Conservation (phyloP, 2,329 filamentous ascomycete genomes). For the Phialocephala sp. region DNA sequence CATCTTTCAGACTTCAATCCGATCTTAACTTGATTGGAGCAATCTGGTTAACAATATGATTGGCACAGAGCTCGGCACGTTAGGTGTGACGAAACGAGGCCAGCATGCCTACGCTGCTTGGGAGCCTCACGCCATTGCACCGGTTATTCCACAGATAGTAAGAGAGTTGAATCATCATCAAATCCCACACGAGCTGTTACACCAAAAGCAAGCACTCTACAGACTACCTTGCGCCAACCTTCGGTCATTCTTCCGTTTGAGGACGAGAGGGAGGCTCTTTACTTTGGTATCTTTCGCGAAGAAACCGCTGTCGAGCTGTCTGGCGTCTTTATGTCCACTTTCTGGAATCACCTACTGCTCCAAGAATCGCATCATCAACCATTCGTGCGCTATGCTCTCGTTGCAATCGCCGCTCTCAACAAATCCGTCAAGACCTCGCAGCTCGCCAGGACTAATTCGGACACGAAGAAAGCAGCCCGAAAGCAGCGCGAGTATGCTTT, state of each 20-base stretch:
- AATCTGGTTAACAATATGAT: constrained; percentile 5
- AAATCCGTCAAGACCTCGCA: constrained; percentile 20
- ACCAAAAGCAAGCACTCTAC: not conserved
- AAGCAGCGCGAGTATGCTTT: constrained; percentile 20
- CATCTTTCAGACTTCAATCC: not conserved
- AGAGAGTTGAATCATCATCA: not conserved
- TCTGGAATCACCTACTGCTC: constrained; percentile 27
- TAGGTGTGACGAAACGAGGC: constrained; percentile 23
- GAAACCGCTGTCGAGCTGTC: constrained; percentile 23
- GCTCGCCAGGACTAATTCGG: not conserved
- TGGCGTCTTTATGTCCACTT: constrained; percentile 22
- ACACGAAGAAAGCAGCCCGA: not conserved
- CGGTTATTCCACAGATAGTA: not conserved
- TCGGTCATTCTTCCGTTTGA: constrained; percentile 11
- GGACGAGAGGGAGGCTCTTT: constrained; percentile 18
- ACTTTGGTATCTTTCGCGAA: constrained; percentile 22
- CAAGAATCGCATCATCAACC: constrained; percentile 23
- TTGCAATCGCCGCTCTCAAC: constrained; percentile 27
- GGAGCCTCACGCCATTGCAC: not conserved
- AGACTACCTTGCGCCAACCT: not conserved
- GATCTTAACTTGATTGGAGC: not conserved
- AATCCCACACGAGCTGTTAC: not conserved
- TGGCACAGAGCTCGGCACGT: constrained; percentile 17
- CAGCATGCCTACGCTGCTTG: constrained; percentile 12
- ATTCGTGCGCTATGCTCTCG: constrained; percentile 26